Percentiles rank a stretch among this genome's conserved stretches.
phyloP scores from a whole-genome alignment of 805 yeast species.

The Komagataella mondaviorum region DNA sequence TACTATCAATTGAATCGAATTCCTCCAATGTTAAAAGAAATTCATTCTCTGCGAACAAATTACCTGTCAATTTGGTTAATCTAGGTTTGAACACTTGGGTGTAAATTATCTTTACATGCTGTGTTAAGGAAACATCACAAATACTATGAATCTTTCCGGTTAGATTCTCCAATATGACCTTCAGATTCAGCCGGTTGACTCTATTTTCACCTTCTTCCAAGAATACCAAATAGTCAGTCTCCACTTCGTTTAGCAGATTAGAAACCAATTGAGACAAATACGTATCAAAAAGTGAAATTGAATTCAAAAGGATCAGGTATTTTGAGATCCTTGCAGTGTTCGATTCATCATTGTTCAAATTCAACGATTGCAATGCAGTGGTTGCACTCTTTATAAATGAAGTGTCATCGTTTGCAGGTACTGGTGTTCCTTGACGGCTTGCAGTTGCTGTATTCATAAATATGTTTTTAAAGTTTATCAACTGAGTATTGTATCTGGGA shows the following conservation, averaged over 20 bases:
- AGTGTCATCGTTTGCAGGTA: slow-evolving; percentile 9
- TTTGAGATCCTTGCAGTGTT: slow-evolving; percentile 35
- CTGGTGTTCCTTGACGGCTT: slow-evolving; percentile 12
- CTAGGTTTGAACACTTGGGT: slow-evolving; percentile 21
- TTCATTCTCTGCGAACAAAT: slow-evolving; percentile 24
- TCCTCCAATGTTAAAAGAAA: slow-evolving; percentile 15
- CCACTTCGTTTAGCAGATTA: slow-evolving; percentile 19
- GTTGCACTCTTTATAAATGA: slow-evolving; percentile 22
- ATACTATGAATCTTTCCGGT: background rate
- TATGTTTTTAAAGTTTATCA: slow-evolving; percentile 12
- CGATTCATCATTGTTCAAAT: slow-evolving; percentile 25
- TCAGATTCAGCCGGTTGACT: background rate
- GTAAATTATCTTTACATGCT: slow-evolving; percentile 25
- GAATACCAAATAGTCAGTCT: slow-evolving; percentile 14
- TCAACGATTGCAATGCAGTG: slow-evolving; percentile 19
- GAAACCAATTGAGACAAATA: slow-evolving; percentile 41
- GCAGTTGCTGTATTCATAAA: slow-evolving; percentile 4
- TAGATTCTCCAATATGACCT: background rate
- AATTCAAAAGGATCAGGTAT: slow-evolving; percentile 59
- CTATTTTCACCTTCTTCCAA: slow-evolving; percentile 16
- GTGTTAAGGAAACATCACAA: slow-evolving; percentile 15
- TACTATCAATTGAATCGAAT: slow-evolving; percentile 1
- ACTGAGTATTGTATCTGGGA: slow-evolving; percentile 20
- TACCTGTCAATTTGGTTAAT: slow-evolving; percentile 19
- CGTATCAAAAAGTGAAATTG: slow-evolving; percentile 47